Percentiles rank a stretch among this genome's conserved stretches.
These are phyloP conservation scores for Colletotrichum falcatum DNA, from an alignment of 2,329 filamentous ascomycete genomes.

Conservation along the genomic window DNA sequence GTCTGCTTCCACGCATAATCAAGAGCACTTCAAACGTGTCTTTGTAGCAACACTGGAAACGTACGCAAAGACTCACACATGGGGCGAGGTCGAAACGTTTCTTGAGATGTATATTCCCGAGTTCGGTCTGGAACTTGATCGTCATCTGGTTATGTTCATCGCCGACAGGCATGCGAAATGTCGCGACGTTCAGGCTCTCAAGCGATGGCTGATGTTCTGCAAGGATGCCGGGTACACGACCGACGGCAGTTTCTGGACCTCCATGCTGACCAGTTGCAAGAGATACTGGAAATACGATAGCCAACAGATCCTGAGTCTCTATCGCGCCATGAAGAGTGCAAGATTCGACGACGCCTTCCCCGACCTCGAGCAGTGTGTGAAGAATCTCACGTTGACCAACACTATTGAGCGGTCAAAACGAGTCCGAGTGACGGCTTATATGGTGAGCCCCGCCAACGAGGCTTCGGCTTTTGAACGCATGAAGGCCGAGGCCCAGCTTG, in stretches of 20 bases:
- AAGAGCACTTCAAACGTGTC: constrained; percentile 45
- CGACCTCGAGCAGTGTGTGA: constrained; percentile 34
- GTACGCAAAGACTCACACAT: constrained; percentile 54
- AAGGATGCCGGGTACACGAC: constrained; percentile 50
- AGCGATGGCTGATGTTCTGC: constrained; percentile 57
- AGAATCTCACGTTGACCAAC: neutral
- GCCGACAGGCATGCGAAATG: constrained; percentile 57
- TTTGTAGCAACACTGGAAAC: constrained; percentile 55
- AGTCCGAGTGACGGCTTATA: constrained; percentile 39
- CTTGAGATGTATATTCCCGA: constrained; percentile 52
- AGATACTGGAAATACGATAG: constrained; percentile 54
- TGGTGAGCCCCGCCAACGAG: constrained; percentile 45
- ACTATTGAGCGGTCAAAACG: constrained; percentile 37
- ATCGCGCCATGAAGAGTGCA: constrained; percentile 45
- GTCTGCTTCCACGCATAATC: constrained; percentile 24
- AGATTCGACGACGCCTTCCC: constrained; percentile 45
- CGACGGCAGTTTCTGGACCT: constrained; percentile 53
- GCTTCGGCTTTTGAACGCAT: constrained; percentile 54
- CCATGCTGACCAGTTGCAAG: constrained; percentile 54
- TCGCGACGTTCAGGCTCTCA: constrained; percentile 53
- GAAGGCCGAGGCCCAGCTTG: constrained; percentile 52
- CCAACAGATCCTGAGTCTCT: constrained; percentile 50
- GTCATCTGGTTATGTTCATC: constrained; percentile 55
- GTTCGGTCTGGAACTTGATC: constrained; percentile 51
- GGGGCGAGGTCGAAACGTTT: constrained; percentile 55